Evolutionary conservation across 176 grass and related monocot genomes (phyloP), one percentile per base, ranked within the genome.

Genomic region (Musa troglodytarum): DNA sequence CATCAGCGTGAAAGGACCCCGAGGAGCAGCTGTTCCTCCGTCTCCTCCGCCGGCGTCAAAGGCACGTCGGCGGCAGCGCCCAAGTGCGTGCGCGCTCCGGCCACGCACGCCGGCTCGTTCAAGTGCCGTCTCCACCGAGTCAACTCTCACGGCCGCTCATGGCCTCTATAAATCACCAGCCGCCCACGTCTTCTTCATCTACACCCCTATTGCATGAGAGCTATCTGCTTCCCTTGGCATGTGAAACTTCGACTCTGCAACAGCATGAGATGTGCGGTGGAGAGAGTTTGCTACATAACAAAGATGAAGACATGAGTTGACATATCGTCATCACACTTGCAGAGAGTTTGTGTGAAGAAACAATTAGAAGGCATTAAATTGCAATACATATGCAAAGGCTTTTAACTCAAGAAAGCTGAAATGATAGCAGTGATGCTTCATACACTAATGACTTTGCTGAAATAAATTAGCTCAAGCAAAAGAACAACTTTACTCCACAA

Each of bases 91-190:
- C 69, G 65, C 76, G 65, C 76, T 1, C 76, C 76, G 24, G 10
- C 76, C 23, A 78, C 76, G 61, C 76, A 78, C 52, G 76, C 76
- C 25, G 76, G 76, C 3, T 78, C 76, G 12, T 78, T 78, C 76
- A 56, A 69, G 63, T 78, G 76, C 76, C 65, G 65, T 23, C 63
- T 78, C n/a, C 76, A 78, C 76, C n/a, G 76, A 26, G 76, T 19
- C 15, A 34, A 34, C 8, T 69, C 50, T 1, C 64, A 54, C 15
- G 21, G 59, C 17, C 74, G 12, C 68, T 19, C 43, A 1, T 11
- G 16, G 4, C 71, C 53, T 22, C 16, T 11, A 1, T 22, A 26
- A 22, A 34, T 25, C 53, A 57, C 53, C 49, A 43, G 53, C 71
- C 51, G 20, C 1, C 34, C 2, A 61, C 17, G 54, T n/a, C 8